phyloP scores from a whole-genome alignment of 345 rosid genomes.

The Populus euphratica region DNA sequence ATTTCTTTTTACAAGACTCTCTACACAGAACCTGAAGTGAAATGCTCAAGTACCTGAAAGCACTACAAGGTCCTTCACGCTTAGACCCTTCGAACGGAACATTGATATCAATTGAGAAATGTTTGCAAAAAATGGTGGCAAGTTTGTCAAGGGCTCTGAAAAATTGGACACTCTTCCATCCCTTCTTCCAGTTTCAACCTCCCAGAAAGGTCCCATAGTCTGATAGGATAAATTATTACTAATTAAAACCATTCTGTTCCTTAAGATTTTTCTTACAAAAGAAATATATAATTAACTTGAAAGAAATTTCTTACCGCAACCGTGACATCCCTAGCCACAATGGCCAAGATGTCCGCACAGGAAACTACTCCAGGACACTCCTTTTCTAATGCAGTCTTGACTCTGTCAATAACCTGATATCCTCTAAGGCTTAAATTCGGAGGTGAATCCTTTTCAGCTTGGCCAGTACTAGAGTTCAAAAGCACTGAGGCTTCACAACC shows the following conservation, averaged over 20 bases:
- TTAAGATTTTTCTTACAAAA: neutral
- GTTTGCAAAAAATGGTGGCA: conserved; percentile 38
- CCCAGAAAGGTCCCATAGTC: conserved; percentile 41
- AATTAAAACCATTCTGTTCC: neutral
- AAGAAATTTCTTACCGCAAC: conserved; percentile 32
- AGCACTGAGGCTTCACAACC: conserved; percentile 85
- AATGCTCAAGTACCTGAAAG: conserved; percentile 40
- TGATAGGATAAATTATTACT: neutral
- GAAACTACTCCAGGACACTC: conserved; percentile 75
- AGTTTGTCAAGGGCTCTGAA: conserved; percentile 23
- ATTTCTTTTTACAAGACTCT: neutral
- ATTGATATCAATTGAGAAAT: conserved; percentile 30
- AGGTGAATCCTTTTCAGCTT: conserved; percentile 45
- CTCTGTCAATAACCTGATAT: conserved; percentile 51
- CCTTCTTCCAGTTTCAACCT: conserved; percentile 66
- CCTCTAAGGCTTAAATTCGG: conserved; percentile 65
- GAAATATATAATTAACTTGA: neutral
- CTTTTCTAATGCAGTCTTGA: conserved; percentile 54
- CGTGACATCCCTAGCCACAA: conserved; percentile 59
- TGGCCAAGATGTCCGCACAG: conserved; percentile 68
- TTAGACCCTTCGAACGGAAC: conserved; percentile 39
- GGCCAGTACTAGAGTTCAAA: conserved; percentile 42
- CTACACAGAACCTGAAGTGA: neutral
- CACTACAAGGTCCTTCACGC: conserved; percentile 50
- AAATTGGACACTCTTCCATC: conserved; percentile 52